phyloP scores from a whole-genome alignment of 495 filamentous ascomycete genomes.

The Penicillium nucicola region DNA sequence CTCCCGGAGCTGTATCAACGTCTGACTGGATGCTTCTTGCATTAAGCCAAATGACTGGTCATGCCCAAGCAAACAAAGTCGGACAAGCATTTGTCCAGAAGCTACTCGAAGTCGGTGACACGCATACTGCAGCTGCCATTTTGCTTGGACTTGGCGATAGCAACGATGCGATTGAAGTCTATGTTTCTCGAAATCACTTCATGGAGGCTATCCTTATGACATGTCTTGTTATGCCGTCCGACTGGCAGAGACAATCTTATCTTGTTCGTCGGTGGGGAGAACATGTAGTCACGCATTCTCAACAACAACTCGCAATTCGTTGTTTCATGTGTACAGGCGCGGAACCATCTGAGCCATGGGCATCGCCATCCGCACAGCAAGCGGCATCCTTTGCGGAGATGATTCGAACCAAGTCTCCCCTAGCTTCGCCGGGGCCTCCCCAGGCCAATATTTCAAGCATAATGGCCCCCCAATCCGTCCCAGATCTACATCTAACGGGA shows the following conservation, averaged over 20 bases:
- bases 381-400: conserved; percentile 44
- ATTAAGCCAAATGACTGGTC: conserved; percentile 77
- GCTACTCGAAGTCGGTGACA: conserved; percentile 81
- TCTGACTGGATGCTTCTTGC: conserved; percentile 97
- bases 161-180: conserved; percentile 95
- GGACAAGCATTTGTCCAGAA: conserved; percentile 91
- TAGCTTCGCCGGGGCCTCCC: conserved; percentile 34
- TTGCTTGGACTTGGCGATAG: conserved; percentile 87
- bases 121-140: conserved; percentile 88
- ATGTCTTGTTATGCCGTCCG: conserved; percentile 67
- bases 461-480: conserved; percentile 26
- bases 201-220: conserved; percentile 87
- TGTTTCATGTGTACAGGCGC: conserved; percentile 83
- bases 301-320: conserved; percentile 86
- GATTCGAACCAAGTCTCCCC: conserved; percentile 40
- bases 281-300: conserved; percentile 77
- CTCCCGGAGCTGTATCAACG: conserved; percentile 77
- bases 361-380: conserved; percentile 74
- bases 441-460: conserved; percentile 28
- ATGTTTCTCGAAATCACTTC: conserved; percentile 84
- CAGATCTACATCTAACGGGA: conserved; percentile 21
- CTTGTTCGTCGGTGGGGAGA: conserved; percentile 95
- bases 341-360: conserved; percentile 78
- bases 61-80: conserved; percentile 81
- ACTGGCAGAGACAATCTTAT: conserved; percentile 87